Base-by-base conservation (phyloP, 2,329 filamentous ascomycete species). In the Alternaria longipes region DNA sequence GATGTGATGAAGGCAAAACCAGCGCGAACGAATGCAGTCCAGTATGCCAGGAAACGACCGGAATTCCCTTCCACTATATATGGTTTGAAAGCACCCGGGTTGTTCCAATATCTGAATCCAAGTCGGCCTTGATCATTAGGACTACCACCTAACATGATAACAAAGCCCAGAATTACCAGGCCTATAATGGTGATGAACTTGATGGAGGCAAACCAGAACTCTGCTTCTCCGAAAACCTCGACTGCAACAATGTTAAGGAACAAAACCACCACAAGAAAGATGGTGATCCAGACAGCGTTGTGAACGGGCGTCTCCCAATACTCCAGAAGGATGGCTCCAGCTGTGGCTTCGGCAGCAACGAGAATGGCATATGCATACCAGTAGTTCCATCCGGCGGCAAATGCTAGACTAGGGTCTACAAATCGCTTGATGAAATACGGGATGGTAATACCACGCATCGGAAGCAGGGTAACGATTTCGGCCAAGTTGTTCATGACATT, bases 81-180 rank as follows among this genome's bases (percentile, higher is more conserved):
- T 3, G 70, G 68, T 5, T 67, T 77, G 51, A 78, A 76, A 0
- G 89, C 87, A 0, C 89, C 90, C 0, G 90, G 90, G 18, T 88
- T 74, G 44, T 81, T 85, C 91, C 90, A 93, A 75, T 91, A 91
- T 32, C 82, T 77, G 72, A 92, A 92, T 1, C 90, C 90, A 0
- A 78, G 64, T 20, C 52, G 53, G 4, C 72, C 75, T 58, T 78
- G 74, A 24, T 73, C 69, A 28, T 78, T 77, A 0, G 75, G 75
- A 56, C 72, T 74, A 4, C 75, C 75, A 5, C 75, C 75, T 2
- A 78, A 62, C 74, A 77, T 76, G 59, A 78, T 77, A 45, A 76
- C 72, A 44, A 78, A 70, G 6, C 75, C 75, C 8, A 77, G 67
- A 40, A 77, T 75, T 51, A 78, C 72, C 1, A 78, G 65, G 3